Conservation (phyloP, 108 stramenopile species). For the Bacterosira constricta region DNA sequence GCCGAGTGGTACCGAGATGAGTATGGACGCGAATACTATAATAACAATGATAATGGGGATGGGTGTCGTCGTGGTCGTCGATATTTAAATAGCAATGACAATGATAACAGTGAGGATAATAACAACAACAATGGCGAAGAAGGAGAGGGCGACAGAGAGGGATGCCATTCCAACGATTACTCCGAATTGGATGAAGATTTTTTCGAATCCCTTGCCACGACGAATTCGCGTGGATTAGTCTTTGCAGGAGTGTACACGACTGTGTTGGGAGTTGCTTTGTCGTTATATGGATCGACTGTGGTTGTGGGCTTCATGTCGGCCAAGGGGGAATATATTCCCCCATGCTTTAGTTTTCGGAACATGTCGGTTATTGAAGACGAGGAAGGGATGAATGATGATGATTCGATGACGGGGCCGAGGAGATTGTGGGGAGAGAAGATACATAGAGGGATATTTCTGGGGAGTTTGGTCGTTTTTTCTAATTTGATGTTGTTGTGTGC, state of each 20-base stretch:
- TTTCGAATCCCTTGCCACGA: slow-evolving; percentile 51
- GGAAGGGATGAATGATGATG: slow-evolving; percentile 21
- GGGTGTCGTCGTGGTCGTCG: too few species aligned
- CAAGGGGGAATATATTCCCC: slow-evolving; percentile 82
- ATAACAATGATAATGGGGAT: background rate
- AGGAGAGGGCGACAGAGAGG: slow-evolving; percentile 47
- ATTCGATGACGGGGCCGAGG: slow-evolving; percentile 33
- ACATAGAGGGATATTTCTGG: slow-evolving; percentile 75
- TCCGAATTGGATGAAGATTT: slow-evolving; percentile 51
- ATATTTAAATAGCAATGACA: slow-evolving; percentile 1
- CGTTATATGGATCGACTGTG: slow-evolving; percentile 74
- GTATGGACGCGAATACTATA: slow-evolving; percentile 27
- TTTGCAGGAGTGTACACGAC: slow-evolving; percentile 77
- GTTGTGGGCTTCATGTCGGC: slow-evolving; percentile 83
- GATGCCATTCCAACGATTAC: slow-evolving; percentile 36
- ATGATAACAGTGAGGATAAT: background rate
- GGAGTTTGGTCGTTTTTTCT: slow-evolving; percentile 79
- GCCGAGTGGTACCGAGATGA: slow-evolving; percentile 51
- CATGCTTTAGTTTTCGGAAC: slow-evolving; percentile 66
- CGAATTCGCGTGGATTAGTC: slow-evolving; percentile 63
- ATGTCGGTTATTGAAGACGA: slow-evolving; percentile 48
- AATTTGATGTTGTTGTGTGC: slow-evolving; percentile 80
- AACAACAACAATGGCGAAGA: slow-evolving; percentile 12
- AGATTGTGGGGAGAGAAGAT: slow-evolving; percentile 51
- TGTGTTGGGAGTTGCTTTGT: slow-evolving; percentile 62